Conservation (phyloP, 345 rosid species). For the Heritiera fomes region DNA sequence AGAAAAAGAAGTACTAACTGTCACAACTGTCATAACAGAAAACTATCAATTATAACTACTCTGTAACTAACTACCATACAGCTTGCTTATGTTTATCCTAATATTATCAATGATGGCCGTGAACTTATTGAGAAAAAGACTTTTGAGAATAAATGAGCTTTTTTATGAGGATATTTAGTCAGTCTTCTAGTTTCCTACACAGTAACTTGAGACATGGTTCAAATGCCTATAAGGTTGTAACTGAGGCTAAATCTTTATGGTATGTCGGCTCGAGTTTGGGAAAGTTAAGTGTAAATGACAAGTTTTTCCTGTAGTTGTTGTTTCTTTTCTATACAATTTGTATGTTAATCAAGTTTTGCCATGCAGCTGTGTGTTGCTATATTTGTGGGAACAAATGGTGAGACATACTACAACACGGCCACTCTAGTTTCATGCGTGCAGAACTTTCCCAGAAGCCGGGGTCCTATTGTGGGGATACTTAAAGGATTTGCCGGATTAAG, state of each 20-base stretch:
- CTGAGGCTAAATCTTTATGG: not conserved
- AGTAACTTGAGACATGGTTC: not conserved
- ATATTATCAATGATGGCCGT: not conserved
- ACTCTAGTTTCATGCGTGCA: constrained; percentile 80
- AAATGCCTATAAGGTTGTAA: not conserved
- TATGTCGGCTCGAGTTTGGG: not conserved
- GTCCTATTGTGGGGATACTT: constrained; percentile 81
- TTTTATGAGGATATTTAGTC: not conserved
- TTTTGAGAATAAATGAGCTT: not conserved
- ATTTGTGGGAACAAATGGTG: constrained; percentile 83
- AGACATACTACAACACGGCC: constrained; percentile 86
- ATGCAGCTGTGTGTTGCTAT: constrained; percentile 69
- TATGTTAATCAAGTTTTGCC: not conserved
- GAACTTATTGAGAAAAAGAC: not conserved
- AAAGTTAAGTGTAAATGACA: not conserved
- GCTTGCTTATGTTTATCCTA: too few relatives aligned
- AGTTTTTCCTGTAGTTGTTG: not conserved
- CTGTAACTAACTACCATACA: too few relatives aligned
- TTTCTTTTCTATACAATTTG: too few relatives aligned
- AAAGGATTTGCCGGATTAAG: constrained; percentile 92
- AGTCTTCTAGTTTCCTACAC: not conserved
- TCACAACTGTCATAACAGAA: too few relatives aligned
- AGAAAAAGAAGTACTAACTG: too few relatives aligned
- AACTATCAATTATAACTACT: too few relatives aligned
- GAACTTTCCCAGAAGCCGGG: constrained; percentile 81